Conservation (phyloP, 73 alveolate species). For the Tetrahymena elliotti region DNA sequence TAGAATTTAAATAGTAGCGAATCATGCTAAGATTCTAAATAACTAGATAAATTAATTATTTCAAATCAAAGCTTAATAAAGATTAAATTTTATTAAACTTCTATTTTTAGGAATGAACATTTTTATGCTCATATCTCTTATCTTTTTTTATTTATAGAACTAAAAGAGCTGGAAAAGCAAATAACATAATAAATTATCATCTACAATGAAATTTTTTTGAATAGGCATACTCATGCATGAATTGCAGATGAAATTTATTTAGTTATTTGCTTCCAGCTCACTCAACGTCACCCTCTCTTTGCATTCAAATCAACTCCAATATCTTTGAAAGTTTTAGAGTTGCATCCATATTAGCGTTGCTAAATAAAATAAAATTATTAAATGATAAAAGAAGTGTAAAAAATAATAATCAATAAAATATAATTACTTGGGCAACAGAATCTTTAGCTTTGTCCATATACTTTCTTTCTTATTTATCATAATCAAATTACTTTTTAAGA, state of each 20-base stretch:
- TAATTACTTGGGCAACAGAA: neutral
- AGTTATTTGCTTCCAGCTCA: neutral
- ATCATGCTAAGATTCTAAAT: neutral
- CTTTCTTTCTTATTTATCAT: neutral
- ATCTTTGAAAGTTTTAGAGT: neutral
- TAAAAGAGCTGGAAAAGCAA: conserved; percentile 1
- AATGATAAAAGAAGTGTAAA: neutral
- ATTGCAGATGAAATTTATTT: neutral
- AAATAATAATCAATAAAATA: neutral
- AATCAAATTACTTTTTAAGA: neutral
- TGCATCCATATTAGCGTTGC: neutral
- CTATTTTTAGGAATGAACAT: neutral
- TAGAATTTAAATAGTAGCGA: neutral
- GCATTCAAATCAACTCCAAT: neutral
- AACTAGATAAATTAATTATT: neutral
- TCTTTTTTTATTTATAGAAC: neutral
- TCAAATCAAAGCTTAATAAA: neutral
- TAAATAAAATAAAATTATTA: neutral
- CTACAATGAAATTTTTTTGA: neutral
- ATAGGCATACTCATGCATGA: neutral
- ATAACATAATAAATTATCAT: neutral
- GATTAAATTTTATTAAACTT: neutral
- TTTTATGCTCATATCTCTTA: neutral
- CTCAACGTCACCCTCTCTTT: conserved; percentile 1
- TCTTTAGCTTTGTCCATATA: neutral